Conservation (phyloP, 176 grass and related monocot genomes). For the Puccinellia tenuiflora region DNA sequence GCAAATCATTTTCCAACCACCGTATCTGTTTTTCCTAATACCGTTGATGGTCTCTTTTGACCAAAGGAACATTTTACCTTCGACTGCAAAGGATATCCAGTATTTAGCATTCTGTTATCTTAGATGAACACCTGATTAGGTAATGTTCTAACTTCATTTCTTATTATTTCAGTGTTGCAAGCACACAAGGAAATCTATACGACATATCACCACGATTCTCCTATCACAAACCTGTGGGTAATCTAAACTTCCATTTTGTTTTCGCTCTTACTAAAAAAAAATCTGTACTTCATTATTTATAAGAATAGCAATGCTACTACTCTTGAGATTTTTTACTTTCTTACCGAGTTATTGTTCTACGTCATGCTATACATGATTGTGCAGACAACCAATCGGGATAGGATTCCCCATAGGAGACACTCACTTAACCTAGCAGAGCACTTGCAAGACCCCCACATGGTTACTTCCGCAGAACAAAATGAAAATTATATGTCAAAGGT, state of each 20-base stretch:
- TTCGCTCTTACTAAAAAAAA: not conserved
- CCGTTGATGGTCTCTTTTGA: not conserved
- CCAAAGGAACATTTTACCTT: not conserved
- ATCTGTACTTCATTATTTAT: not conserved
- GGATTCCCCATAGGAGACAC: conserved; percentile 23
- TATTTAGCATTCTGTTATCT: conserved; percentile 25
- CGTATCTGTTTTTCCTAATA: not conserved
- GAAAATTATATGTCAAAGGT: conserved; percentile 45
- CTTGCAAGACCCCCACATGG: conserved; percentile 2
- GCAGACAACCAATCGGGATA: conserved; percentile 31
- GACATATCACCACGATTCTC: conserved; percentile 50
- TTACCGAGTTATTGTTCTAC: not conserved
- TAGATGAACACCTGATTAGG: not conserved
- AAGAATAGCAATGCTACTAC: not conserved
- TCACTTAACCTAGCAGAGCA: conserved; percentile 36
- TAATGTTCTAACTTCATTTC: not conserved
- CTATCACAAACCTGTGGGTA: conserved; percentile 63
- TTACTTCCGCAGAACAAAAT: conserved; percentile 10
- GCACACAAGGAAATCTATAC: conserved; percentile 17
- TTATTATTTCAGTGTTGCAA: conserved; percentile 38
- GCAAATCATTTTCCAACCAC: not conserved
- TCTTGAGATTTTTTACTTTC: not conserved
- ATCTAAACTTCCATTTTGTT: conserved; percentile 22
- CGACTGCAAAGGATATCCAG: not conserved
- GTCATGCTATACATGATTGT: not conserved